Evolutionary conservation across 73 alveolate species (phyloP), one percentile per base, ranked within the genome.

Genomic region (Effrenium voratum): DNA sequence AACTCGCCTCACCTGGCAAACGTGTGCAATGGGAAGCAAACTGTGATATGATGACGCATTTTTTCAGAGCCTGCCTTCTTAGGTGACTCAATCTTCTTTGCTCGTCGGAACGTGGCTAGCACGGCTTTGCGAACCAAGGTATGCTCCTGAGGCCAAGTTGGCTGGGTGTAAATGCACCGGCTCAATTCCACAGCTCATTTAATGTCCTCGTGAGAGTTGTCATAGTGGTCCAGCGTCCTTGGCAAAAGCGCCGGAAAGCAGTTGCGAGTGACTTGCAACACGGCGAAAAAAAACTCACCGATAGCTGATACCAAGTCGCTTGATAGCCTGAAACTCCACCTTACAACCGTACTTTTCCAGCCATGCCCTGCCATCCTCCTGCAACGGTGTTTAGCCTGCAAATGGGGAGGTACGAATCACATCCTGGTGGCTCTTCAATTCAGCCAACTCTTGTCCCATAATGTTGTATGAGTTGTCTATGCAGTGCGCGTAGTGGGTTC

Each of bases 31-130:
- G n/a, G n/a, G n/a, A n/a, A n/a, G n/a, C n/a, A n/a, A n/a, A n/a
- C n/a, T n/a, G n/a, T n/a, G n/a, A n/a, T n/a, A n/a, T n/a, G n/a
- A n/a, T n/a, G n/a, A n/a, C n/a, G n/a, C n/a, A n/a, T n/a, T n/a
- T n/a, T n/a, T n/a, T n/a, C n/a, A n/a, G n/a, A 47, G 55, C 72
- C 57, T 13, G 66, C 79, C 81, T 59, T 63, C 96, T 90, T 90
- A 52, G 60, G 81, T 15, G 96, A 73, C 38, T 90, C 82, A 1
- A 68, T 73, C 66, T 68, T 90, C 87, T 79, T 52, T 38, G 96
- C 96, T 63, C 96, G 96, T 86, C 75, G 75, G 86, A 90, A 90
- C 87, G 96, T 90, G 10, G 96, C 96, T 75, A 90, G 86, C 87
- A 90, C 96, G 30, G 96, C 96, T 45, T 90, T 90, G 75, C 96